phyloP scores from a whole-genome alignment of 352 stramenopile species.

The Globisporangium mamillatum region DNA sequence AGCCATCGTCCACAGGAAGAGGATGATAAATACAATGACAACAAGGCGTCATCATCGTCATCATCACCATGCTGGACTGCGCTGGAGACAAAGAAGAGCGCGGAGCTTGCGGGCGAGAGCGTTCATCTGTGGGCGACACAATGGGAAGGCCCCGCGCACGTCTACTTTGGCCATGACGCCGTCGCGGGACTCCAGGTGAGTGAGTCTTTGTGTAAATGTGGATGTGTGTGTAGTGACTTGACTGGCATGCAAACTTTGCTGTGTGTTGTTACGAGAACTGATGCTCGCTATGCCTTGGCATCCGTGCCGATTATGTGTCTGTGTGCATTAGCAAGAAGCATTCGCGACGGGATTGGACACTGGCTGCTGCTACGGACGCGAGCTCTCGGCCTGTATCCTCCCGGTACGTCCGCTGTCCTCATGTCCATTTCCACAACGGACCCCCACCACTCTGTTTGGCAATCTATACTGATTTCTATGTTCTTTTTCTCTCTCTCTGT shows the following conservation, averaged over 20 bases:
- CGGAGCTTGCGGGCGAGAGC: slow-evolving; percentile 15
- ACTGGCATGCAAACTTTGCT: background rate
- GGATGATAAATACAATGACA: slow-evolving; percentile 24
- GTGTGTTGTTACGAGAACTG: background rate
- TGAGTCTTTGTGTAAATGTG: background rate
- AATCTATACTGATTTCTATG: background rate
- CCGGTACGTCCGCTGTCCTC: slow-evolving; percentile 36
- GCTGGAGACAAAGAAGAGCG: slow-evolving; percentile 31
- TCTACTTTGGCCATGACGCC: slow-evolving; percentile 93
- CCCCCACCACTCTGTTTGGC: no score
- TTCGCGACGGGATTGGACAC: slow-evolving; percentile 91
- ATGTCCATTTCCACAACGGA: no score
- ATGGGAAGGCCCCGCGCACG: slow-evolving; percentile 74
- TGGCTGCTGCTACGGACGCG: slow-evolving; percentile 87
- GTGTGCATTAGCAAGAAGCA: slow-evolving; percentile 52
- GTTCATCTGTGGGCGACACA: slow-evolving; percentile 64
- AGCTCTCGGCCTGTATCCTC: slow-evolving; percentile 87
- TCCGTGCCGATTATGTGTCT: background rate
- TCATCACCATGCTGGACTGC: slow-evolving; percentile 15
- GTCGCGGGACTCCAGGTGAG: slow-evolving; percentile 72
- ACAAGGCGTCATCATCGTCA: background rate
- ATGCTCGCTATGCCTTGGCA: background rate
- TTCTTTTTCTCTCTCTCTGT: background rate
- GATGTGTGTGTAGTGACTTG: no score
- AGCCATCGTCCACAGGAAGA: slow-evolving; percentile 19